phyloP scores from a whole-genome alignment of 108 stramenopile species.

The Cyclotella baltica region DNA sequence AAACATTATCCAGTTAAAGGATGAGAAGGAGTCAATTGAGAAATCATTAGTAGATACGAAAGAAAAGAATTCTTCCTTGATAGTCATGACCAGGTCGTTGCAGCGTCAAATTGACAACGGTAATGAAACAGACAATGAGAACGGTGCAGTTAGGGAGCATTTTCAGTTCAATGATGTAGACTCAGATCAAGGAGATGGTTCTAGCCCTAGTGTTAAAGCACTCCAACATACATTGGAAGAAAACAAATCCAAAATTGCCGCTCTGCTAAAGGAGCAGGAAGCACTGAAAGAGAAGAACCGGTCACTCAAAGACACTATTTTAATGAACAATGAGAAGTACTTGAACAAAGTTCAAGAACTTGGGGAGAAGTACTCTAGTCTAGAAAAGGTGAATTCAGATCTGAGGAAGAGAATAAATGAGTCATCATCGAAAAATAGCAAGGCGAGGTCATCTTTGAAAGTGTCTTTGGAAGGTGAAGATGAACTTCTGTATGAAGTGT shows the following conservation, averaged over 20 bases:
- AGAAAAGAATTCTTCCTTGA: conserved; percentile 44
- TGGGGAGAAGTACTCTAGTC: conserved; percentile 39
- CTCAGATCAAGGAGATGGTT: background rate
- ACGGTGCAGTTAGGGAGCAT: background rate
- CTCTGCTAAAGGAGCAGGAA: conserved; percentile 32
- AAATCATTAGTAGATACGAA: conserved; percentile 36
- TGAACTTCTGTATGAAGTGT: conserved; percentile 43
- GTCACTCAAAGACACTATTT: conserved; percentile 49
- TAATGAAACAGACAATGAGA: background rate
- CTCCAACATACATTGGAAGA: conserved; percentile 15
- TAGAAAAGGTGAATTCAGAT: conserved; percentile 41
- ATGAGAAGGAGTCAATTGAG: conserved; percentile 26
- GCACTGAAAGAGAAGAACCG: conserved; percentile 40
- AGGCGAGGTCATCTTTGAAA: conserved; percentile 13
- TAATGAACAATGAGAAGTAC: conserved; percentile 47
- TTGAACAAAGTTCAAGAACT: conserved; percentile 47
- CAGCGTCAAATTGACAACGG: conserved; percentile 36
- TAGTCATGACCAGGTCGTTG: conserved; percentile 50
- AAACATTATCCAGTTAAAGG: conserved; percentile 19
- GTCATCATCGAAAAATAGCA: background rate
- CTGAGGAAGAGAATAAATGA: conserved; percentile 32
- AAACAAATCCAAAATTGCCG: conserved; percentile 24
- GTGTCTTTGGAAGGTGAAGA: conserved; percentile 37
- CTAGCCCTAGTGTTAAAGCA: background rate
- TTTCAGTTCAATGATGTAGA: conserved; percentile 20